Conservation (phyloP, 1,284 basidiomycete species). For the Mycena citricolor region DNA sequence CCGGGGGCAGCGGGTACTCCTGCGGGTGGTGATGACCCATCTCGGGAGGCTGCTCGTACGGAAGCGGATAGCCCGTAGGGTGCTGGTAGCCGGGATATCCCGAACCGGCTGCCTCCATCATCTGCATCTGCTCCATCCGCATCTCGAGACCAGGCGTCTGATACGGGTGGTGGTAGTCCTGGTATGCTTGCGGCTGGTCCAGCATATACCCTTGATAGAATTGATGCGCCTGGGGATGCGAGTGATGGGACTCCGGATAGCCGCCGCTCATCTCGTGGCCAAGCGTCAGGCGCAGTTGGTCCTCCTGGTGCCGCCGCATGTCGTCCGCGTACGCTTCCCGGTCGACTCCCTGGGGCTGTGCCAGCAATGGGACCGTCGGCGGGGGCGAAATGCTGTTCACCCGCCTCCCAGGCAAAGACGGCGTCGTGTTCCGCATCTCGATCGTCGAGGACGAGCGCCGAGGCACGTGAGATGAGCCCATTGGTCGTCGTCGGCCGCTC, state of each 20-base stretch:
- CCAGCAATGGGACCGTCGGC: background rate
- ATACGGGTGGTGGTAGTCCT: too few relatives aligned
- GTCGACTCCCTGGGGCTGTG: constrained; percentile 5
- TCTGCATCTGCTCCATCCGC: too few relatives aligned
- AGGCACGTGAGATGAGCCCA: constrained; percentile 35
- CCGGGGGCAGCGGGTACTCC: too few relatives aligned
- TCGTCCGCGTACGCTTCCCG: constrained; percentile 27
- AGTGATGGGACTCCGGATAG: constrained; percentile 7
- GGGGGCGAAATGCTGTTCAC: constrained; percentile 18
- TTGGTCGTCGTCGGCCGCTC: constrained; percentile 30
- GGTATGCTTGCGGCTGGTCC: too few relatives aligned
- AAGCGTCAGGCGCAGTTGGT: constrained; percentile 21
- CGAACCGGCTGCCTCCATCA: too few relatives aligned
- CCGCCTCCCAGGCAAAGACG: constrained; percentile 13
- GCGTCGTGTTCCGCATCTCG: constrained; percentile 19
- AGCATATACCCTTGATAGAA: too few relatives aligned
- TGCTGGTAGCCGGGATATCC: too few relatives aligned
- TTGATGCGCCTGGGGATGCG: constrained; percentile 6
- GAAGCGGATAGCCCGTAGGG: too few relatives aligned
- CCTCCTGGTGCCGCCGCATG: constrained; percentile 27
- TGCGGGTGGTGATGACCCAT: too few relatives aligned
- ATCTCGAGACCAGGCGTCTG: too few relatives aligned
- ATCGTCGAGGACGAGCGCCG: constrained; percentile 38
- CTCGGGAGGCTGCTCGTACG: too few relatives aligned
- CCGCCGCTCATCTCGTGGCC: constrained; percentile 10